Conservation (phyloP, 2,329 filamentous ascomycete species). For the Fusarium vanettenii region DNA sequence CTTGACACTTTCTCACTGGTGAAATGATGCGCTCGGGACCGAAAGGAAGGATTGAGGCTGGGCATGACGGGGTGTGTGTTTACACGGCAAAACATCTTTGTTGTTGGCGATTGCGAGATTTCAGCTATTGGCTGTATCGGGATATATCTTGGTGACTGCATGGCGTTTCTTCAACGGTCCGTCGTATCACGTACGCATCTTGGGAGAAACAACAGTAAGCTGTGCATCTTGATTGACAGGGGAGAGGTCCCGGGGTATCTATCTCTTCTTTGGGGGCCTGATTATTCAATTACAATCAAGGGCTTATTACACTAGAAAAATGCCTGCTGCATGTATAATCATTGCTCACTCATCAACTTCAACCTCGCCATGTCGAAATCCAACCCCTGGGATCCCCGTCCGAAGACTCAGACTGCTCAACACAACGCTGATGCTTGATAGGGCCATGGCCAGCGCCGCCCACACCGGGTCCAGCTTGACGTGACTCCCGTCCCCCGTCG, state of each 20-base stretch:
- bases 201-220: slow-evolving; percentile 8
- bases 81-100: not conserved
- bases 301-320: not conserved
- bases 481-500: slow-evolving; percentile 61
- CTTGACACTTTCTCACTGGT: not conserved
- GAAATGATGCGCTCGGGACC: slow-evolving; percentile 23
- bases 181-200: not conserved
- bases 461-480: slow-evolving; percentile 81
- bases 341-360: slow-evolving; percentile 10
- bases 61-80: not conserved
- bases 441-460: slow-evolving; percentile 92
- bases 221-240: slow-evolving; percentile 9
- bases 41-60: slow-evolving; percentile 15
- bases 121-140: slow-evolving; percentile 23
- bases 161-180: not conserved
- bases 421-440: slow-evolving; percentile 91
- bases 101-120: slow-evolving; percentile 29
- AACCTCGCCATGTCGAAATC: slow-evolving; percentile 51
- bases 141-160: slow-evolving; percentile 15
- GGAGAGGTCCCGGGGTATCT: slow-evolving; percentile 1
- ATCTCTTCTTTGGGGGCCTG: not conserved
- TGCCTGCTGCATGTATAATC: not conserved
- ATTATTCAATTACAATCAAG: not conserved
- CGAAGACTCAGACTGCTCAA: slow-evolving; percentile 81
- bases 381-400: slow-evolving; percentile 56